Conservation (phyloP, 75 land plant species). For the Ceratopteris richardii region DNA sequence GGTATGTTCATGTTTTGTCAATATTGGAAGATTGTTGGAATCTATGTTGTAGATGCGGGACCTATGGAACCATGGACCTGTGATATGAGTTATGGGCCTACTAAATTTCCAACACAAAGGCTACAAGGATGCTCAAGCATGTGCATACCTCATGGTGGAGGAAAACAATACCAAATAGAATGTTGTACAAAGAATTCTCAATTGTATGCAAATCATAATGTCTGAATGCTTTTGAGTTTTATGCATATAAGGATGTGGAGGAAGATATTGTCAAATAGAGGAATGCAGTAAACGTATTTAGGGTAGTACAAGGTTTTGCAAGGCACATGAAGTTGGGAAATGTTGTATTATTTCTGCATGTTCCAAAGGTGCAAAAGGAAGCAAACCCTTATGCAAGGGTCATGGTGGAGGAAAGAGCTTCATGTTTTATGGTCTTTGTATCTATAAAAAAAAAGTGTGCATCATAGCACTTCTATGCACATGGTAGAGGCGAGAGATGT, state of each 20-base stretch:
- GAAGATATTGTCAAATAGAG: conserved; percentile 62
- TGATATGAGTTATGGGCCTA: too few species aligned
- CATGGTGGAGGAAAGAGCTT: conserved; percentile 97
- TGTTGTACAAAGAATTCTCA: conserved; percentile 93
- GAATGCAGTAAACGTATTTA: conserved; percentile 85
- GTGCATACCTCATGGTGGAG: conserved; percentile 92
- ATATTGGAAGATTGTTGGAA: too few species aligned
- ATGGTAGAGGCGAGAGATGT: conserved; percentile 92
- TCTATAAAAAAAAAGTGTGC: conserved; percentile 90
- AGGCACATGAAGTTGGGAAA: conserved; percentile 96
- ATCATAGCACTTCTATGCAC: conserved; percentile 83
- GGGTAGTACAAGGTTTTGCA: conserved; percentile 92
- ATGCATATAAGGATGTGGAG: conserved; percentile 95
- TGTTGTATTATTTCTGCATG: conserved; percentile 71
- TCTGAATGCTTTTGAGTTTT: conserved; percentile 86
- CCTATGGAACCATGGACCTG: too few species aligned
- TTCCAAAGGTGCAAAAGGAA: conserved; percentile 89
- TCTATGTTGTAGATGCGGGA: too few species aligned
- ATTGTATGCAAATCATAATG: too few species aligned
- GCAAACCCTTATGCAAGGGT: conserved; percentile 84
- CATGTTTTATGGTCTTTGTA: conserved; percentile 73
- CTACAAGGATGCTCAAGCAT: conserved; percentile 90
- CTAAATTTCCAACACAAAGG: too few species aligned
- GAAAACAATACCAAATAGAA: conserved; percentile 73
- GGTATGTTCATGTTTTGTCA: too few species aligned